Evolutionary conservation across 306 rosid species (phyloP), one percentile per base, ranked within the genome.

Genomic region (Ammopiptanthus mongolicus): DNA sequence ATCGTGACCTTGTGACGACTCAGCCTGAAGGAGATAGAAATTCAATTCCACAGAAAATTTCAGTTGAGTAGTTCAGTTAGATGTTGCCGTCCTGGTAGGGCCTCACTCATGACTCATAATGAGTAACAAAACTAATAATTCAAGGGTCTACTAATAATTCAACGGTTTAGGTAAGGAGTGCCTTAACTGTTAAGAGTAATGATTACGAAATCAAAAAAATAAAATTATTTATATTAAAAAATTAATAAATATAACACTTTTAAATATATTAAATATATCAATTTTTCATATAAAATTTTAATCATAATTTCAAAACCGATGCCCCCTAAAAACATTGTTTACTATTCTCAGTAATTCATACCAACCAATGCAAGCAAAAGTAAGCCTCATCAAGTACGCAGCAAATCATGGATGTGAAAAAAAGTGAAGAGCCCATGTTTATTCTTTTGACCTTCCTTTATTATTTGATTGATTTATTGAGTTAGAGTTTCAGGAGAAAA

Each of bases 31-130:
- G 23, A 25, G 71, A 72, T 57, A 63, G 39, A 44, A 48, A 36
- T 10, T 14, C 17, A 69, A 67, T 37, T 19, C 36, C 56, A 70
- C 19, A 19, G 8, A 42, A 74, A 41, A 41, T 3, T 3, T 41
- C 28, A 41, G 47, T 41, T 41, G 12, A 10, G 47, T 11, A 2
- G 10, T 37, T 81, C 33, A 47, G 57, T 34, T 63, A 55, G 8
- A 34, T 2, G 76, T 39, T 22, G 48, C 69, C 50, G 8, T 17
- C 64, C 18, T 52, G 74, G 61, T 80, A 46, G 65, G 83, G 22
- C 53, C 79, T 14, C 78, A 71, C 22, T 48, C 11, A 13, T 42
- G 47, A 71, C 31, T 34, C 10, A 19, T 44, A 46, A 60, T n/a
- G n/a, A n/a, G n/a, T n/a, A n/a, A n/a, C n/a, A n/a, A n/a, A n/a